phyloP scores from a whole-genome alignment of 179 eudicot genomes.

The Beta macrorhiza region DNA sequence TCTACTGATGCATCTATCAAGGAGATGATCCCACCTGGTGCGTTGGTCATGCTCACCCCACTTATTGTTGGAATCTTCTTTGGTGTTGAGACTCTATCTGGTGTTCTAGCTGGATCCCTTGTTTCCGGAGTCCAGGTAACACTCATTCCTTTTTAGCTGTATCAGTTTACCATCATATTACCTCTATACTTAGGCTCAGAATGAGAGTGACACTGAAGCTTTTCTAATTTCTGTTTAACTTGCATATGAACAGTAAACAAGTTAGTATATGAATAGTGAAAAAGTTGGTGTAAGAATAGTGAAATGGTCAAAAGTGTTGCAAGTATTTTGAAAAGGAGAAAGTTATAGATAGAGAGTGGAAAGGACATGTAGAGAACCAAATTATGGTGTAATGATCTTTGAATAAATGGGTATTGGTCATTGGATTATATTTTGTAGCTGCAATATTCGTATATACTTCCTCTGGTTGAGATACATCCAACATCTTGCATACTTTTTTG shows the following conservation, averaged over 20 bases:
- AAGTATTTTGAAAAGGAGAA: background rate
- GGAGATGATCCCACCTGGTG: conserved; percentile 93
- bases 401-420: too few species aligned
- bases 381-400: background rate
- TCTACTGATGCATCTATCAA: conserved; percentile 88
- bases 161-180: background rate
- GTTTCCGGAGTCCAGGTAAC: conserved; percentile 95
- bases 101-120: conserved; percentile 92
- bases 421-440: background rate
- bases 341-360: background rate
- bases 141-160: too few species aligned
- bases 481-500: background rate
- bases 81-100: conserved; percentile 89
- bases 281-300: too few species aligned
- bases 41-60: conserved; percentile 91
- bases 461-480: too few species aligned
- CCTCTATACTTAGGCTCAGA: background rate
- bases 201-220: background rate
- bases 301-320: too few species aligned
- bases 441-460: background rate
- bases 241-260: too few species aligned
- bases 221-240: background rate
- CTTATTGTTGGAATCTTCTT: conserved; percentile 83
- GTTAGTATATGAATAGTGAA: background rate
- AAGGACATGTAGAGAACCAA: background rate